Base-by-base conservation (phyloP, 495 filamentous ascomycete species). In the Terfezia boudieri region DNA sequence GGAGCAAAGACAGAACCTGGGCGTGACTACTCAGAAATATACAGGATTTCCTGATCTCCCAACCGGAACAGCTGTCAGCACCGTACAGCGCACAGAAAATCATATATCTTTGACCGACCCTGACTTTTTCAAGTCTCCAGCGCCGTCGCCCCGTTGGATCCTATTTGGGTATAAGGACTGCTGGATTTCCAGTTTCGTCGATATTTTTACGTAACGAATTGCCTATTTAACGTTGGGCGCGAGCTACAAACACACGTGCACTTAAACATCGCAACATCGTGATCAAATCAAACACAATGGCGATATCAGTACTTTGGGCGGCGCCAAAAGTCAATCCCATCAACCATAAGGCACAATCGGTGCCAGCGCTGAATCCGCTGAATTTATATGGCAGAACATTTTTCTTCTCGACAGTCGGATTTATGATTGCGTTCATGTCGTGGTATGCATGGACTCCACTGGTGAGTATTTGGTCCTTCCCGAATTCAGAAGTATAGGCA, bases 401-500 rank as follows among this genome's bases (percentile, higher is more conserved):
- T 67, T 86, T 86, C 73, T 94, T 95, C 69, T 85, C 86, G 0
- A 94, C 88, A 82, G 76, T 86, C 51, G 89, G 89, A 9, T 96
- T 96, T 70, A 84, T 95, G 80, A 78, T 95, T 55, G 86, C 87
- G 20, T 96, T 96, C 71, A 82, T 86, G 69, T 89, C 84, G 2
- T 96, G 89, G 83, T 85, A 80, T 64, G 77, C 84, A 1, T 89
- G 88, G 69, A 84, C 84, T 54, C 84, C 84, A 60, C 64, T 90
- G 70, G 81, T 86, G 71, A 68, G 79, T 71, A 10, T 54, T 35
- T 37, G 35, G 26, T 0, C 26, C 16, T 17, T 10, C 20, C 16
- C 14, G 26, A 32, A 32, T 32, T 32, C 26, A 62, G 52, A 55
- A 43, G 57, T 65, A 38, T 64, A 53, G 4, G 26, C 26, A 32